These are phyloP conservation scores for Mychonastes homosphaera DNA, from an alignment of 139 green algal species.

Conservation along the genomic window DNA sequence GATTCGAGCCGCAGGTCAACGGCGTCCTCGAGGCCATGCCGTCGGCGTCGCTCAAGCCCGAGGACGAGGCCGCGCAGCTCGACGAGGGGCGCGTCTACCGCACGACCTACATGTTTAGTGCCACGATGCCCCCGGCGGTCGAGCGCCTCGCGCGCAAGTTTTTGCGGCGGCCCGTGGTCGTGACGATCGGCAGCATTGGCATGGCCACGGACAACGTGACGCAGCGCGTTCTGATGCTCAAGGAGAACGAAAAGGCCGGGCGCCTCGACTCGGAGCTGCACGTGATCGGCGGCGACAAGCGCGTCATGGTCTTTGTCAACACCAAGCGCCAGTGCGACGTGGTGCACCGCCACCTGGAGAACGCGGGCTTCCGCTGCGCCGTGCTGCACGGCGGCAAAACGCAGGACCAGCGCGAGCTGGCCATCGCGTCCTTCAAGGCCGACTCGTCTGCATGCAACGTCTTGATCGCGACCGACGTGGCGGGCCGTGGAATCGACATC, in stretches of 20 bases:
- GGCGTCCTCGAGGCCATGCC: conserved; percentile 90
- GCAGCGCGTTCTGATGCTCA: conserved; percentile 70
- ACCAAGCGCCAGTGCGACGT: conserved; percentile 79
- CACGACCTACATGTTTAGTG: conserved; percentile 98
- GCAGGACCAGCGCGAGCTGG: conserved; percentile 83
- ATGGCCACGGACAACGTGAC: conserved; percentile 80
- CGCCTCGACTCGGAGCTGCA: conserved; percentile 27
- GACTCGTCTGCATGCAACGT: conserved; percentile 84
- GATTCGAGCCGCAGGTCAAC: conserved; percentile 94
- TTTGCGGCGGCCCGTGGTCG: conserved; percentile 63
- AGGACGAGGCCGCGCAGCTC: conserved; percentile 63
- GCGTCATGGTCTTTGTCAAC: conserved; percentile 96
- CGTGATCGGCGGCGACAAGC: conserved; percentile 46
- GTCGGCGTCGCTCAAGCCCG: conserved; percentile 77
- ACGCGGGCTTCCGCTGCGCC: conserved; percentile 51
- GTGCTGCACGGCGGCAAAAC: conserved; percentile 89
- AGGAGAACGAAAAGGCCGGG: conserved; percentile 74
- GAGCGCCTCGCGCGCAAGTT: conserved; percentile 83
- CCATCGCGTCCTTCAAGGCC: conserved; percentile 41
- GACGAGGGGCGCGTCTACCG: conserved; percentile 66
- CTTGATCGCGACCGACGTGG: conserved; percentile 96
- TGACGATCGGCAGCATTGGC: conserved; percentile 85
- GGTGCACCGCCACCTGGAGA: conserved; percentile 61
- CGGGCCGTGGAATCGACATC: conserved; percentile 95
- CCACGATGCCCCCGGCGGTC: conserved; percentile 91